Percentiles rank a stretch among this genome's conserved stretches.
phyloP scores from a whole-genome alignment of 441 rosid genomes.

The Croton laevigatus region DNA sequence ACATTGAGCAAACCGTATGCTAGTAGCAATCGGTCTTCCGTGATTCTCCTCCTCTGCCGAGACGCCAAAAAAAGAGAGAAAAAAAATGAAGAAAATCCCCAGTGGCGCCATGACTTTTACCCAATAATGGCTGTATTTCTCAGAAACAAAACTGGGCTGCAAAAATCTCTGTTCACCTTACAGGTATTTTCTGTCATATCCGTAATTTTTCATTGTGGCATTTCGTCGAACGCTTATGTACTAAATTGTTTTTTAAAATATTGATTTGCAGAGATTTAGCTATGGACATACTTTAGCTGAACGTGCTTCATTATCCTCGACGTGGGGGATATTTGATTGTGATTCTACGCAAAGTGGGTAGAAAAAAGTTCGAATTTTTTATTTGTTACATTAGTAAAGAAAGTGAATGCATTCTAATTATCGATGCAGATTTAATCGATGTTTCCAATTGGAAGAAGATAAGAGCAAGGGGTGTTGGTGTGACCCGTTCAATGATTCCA shows the following conservation, averaged over 20 bases:
- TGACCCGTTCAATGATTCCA: slow-evolving; percentile 51
- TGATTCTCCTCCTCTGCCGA: too few relatives aligned
- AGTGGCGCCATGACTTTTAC: slow-evolving; percentile 34
- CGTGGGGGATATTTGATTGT: slow-evolving; percentile 29
- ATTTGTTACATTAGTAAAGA: not conserved
- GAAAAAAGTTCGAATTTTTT: not conserved
- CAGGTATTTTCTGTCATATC: slow-evolving; percentile 37
- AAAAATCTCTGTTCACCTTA: slow-evolving; percentile 33
- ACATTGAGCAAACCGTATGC: too few relatives aligned
- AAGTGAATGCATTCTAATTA: not conserved
- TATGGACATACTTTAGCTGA: slow-evolving; percentile 27
- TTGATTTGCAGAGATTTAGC: slow-evolving; percentile 36
- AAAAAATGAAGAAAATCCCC: too few relatives aligned
- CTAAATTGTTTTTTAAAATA: not conserved
- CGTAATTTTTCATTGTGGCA: slow-evolving; percentile 28
- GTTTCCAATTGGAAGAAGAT: slow-evolving; percentile 64
- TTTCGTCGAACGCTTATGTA: slow-evolving; percentile 46
- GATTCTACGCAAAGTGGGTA: slow-evolving; percentile 29
- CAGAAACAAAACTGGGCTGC: slow-evolving; percentile 31
- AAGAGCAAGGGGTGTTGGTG: slow-evolving; percentile 46
- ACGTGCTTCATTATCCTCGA: slow-evolving; percentile 16
- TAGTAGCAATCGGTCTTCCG: too few relatives aligned
- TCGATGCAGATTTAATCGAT: slow-evolving; percentile 39
- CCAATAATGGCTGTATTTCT: slow-evolving; percentile 41
- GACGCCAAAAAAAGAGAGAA: too few relatives aligned